Evolutionary conservation across 257 asterid species (phyloP), one percentile per base, ranked within the genome.

Genomic region (Solanum sitiens): DNA sequence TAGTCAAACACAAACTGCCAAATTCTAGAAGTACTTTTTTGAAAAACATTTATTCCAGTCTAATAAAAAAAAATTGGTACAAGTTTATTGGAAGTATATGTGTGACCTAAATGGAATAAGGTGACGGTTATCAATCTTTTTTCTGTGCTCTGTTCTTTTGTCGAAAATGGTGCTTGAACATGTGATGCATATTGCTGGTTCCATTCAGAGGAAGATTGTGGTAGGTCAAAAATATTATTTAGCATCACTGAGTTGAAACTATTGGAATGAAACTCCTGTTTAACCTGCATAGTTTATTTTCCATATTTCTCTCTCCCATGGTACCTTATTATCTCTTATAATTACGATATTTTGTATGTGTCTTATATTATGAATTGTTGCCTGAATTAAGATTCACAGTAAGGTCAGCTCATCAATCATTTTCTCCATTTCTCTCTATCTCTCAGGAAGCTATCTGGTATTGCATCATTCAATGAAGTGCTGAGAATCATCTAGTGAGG

Each of bases 401-500:
- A 82, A 30, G 68, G 30, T 82, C 15, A 11, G 40, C 85, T 82
- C 44, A 82, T 82, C 6, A 82, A 11, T 82, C 30, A 2, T 44
- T 30, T 47, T 47, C 67, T 50, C 85, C 67, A 30, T 80, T 80
- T 50, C 85, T 79, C 65, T 76, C 30, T 35, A 44, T 45, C 4
- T 77, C 40, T 16, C 85, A 80, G 70, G 40, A 18, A 21, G 44
- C 85, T 42, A 7, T 76, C 83, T 76, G 59, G 59, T 76, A 30
- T 30, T 50, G 40, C 44, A 47, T 50, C 67, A 47, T 80, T 79
- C 44, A 27, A 18, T 80, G 85, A 80, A 30, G 27, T 50, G 44
- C 70, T 47, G 30, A 80, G 30, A 80, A 80, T 44, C 56, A 79
- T 25, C 40, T 45, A 27, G 87, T 27, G 84, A 91, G 87, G 92